Evolutionary conservation across 2,329 filamentous ascomycete genomes (phyloP).

Genomic region (Ambrosiella xylebori): DNA sequence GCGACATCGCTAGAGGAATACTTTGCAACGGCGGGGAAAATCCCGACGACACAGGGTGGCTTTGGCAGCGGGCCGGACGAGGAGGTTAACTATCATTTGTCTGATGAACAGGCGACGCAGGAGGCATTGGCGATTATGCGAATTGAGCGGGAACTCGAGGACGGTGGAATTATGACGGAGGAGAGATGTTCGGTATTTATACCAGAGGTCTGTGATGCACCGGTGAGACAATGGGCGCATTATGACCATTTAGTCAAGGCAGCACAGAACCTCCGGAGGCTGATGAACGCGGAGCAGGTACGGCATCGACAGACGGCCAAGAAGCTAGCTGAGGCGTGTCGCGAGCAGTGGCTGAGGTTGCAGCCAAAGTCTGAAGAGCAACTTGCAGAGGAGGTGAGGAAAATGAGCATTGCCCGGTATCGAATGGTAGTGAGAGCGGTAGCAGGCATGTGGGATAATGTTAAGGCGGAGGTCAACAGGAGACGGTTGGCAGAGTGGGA

Average conservation of each 20-base stretch:
- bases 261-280: constrained; percentile 59
- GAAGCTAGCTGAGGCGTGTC: constrained; percentile 58
- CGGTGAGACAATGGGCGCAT: constrained; percentile 67
- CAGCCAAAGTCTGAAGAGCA: constrained; percentile 67
- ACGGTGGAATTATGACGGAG: constrained; percentile 57
- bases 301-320: constrained; percentile 65
- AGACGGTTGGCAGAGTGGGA: constrained; percentile 45
- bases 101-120: constrained; percentile 41
- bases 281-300: constrained; percentile 64
- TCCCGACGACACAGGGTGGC: constrained; percentile 42
- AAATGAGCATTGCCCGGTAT: constrained; percentile 50
- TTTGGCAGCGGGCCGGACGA: constrained; percentile 23
- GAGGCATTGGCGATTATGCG: constrained; percentile 55
- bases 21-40: constrained; percentile 30
- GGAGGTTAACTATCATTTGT: constrained; percentile 40
- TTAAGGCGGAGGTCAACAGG: constrained; percentile 42
- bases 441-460: constrained; percentile 46
- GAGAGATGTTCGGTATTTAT: constrained; percentile 55
- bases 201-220: constrained; percentile 56
- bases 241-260: constrained; percentile 71
- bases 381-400: constrained; percentile 59
- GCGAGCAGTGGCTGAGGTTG: constrained; percentile 55
- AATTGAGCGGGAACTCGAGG: constrained; percentile 55
- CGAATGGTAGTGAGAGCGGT: constrained; percentile 48
- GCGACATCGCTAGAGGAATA: constrained; percentile 41